A percentile compares a stretch with the other conserved stretches of the same genome.
Evolutionary conservation across 78 protist species (phyloP).

Genomic region (Speleostelium caveatum): DNA sequence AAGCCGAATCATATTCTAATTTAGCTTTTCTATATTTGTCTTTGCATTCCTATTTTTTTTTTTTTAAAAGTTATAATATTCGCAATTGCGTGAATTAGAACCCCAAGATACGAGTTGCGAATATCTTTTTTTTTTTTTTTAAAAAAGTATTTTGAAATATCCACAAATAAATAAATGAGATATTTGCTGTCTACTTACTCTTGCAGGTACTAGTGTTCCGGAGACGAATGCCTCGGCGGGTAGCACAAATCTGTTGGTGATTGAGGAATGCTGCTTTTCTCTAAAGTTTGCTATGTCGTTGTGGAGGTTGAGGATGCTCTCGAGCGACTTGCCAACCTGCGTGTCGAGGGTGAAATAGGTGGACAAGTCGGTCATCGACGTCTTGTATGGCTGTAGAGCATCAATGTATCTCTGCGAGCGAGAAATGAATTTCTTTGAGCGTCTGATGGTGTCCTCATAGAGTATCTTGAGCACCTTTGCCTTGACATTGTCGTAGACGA

Average conservation of each 20-base stretch:
- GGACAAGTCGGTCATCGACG: conserved; percentile 3
- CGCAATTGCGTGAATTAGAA: not conserved
- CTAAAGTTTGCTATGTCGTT: conserved; percentile 4
- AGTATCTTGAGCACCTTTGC: conserved; percentile 47
- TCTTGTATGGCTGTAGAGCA: conserved; percentile 5
- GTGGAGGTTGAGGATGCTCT: conserved; percentile 10
- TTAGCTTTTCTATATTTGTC: conserved; percentile 17
- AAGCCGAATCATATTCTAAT: conserved; percentile 52
- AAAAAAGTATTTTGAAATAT: no score
- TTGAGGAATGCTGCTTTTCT: conserved; percentile 49
- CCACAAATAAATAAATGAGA: no score
- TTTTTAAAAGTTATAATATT: not conserved
- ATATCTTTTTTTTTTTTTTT: no score
- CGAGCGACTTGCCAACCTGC: conserved; percentile 34
- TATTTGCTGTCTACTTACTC: not conserved
- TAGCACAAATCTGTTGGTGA: conserved; percentile 42
- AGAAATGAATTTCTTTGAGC: conserved; percentile 23
- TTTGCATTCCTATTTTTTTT: conserved; percentile 21
- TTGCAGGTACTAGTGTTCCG: conserved; percentile 18
- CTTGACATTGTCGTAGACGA: conserved; percentile 46
- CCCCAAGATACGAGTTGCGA: no score
- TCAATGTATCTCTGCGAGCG: conserved; percentile 8
- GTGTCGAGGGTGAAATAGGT: conserved; percentile 18
- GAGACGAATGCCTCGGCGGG: conserved; percentile 49
- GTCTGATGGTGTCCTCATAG: conserved; percentile 56